A percentile compares a stretch with the other conserved stretches of the same genome.
phyloP scores from a whole-genome alignment of 768 basidiomycete genomes.

The Xerocomellus amylosporus region DNA sequence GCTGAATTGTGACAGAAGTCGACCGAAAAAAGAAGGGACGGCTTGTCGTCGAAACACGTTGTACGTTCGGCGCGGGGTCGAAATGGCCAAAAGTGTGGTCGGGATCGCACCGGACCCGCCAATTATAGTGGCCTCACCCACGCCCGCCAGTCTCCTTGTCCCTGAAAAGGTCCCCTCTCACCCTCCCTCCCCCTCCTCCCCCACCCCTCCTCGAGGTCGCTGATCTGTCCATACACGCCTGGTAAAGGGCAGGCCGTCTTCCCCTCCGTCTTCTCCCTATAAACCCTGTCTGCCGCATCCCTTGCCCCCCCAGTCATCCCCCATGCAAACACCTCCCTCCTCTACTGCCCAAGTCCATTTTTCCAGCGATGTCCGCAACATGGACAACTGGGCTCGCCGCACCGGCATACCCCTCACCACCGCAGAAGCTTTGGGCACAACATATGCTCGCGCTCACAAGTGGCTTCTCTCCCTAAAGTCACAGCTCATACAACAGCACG shows the following conservation, averaged over 20 bases:
- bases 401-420: constrained; percentile 80
- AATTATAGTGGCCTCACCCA: constrained; percentile 45
- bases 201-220: constrained; percentile 23
- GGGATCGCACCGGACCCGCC: constrained; percentile 54
- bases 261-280: constrained; percentile 22
- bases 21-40: constrained; percentile 13
- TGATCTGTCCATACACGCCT: constrained; percentile 24
- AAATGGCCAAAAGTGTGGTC: constrained; percentile 52
- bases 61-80: constrained; percentile 63
- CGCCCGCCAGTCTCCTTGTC: constrained; percentile 32
- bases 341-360: constrained; percentile 64
- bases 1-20: constrained; percentile 23
- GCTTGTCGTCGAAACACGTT: constrained; percentile 74
- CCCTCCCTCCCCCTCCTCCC: constrained; percentile 27
- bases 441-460: constrained; percentile 77
- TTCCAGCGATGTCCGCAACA: constrained; percentile 74
- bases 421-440: constrained; percentile 75
- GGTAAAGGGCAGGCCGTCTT: constrained; percentile 32
- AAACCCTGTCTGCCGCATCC: constrained; percentile 17
- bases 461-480: constrained; percentile 65
- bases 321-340: constrained; percentile 35
- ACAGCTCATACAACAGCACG: constrained; percentile 63
- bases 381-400: constrained; percentile 80
- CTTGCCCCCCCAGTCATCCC: background rate
- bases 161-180: constrained; percentile 42